Evolutionary conservation across 208 protist genomes (phyloP).

Genomic region (Sergeia podlipaevii): DNA sequence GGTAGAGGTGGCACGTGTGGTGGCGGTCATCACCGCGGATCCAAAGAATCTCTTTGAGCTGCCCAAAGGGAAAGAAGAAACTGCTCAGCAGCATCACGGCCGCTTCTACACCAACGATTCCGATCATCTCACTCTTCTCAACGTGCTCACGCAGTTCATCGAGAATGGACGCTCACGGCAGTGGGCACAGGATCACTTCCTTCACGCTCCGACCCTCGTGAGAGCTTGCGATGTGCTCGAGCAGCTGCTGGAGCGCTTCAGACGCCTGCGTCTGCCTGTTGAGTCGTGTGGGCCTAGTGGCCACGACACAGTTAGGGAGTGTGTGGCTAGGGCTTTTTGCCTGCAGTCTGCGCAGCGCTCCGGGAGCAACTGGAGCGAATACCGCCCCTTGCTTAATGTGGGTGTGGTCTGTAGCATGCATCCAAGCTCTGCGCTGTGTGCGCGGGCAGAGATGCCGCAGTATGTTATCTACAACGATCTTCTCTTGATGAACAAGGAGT

Average conservation of each 20-base stretch:
- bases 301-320: constrained; percentile 93
- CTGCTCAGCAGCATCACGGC: constrained; percentile 81
- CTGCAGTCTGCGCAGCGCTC: constrained; percentile 95
- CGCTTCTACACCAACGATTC: constrained; percentile 97
- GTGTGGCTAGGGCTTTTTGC: constrained; percentile 96
- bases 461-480: constrained; percentile 99
- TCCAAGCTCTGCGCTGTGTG: constrained; percentile 96
- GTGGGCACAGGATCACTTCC: constrained; percentile 97
- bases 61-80: constrained; percentile 81
- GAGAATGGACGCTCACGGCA: constrained; percentile 78
- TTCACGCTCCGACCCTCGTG: constrained; percentile 93
- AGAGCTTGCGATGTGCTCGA: constrained; percentile 93
- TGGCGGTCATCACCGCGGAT: constrained; percentile 96
- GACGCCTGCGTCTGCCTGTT: constrained; percentile 58
- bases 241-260: constrained; percentile 97
- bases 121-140: constrained; percentile 99
- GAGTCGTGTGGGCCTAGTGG: constrained; percentile 40
- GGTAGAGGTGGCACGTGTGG: constrained; percentile 92
- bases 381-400: constrained; percentile 96
- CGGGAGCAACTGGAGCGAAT: constrained; percentile 92
- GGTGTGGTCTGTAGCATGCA: constrained; percentile 96
- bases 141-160: constrained; percentile 97
- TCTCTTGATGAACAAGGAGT: constrained; percentile 95
- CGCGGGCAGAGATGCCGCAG: constrained; percentile 94
- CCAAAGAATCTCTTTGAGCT: constrained; percentile 95